Evolutionary conservation across 2,329 filamentous ascomycete species (phyloP).

Genomic region (Colletotrichum sp.): DNA sequence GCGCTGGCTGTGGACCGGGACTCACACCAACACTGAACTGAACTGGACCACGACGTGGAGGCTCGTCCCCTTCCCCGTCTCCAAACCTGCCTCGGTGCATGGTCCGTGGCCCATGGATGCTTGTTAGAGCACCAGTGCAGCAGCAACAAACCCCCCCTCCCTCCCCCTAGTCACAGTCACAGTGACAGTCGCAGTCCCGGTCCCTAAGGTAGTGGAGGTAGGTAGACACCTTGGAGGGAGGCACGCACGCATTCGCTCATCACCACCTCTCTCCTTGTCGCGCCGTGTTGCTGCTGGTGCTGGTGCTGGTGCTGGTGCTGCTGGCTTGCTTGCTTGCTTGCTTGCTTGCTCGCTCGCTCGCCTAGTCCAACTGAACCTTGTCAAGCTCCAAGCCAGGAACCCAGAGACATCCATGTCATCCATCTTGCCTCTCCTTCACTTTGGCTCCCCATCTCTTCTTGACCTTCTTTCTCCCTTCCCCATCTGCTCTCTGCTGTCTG

Average conservation of each 20-base stretch:
- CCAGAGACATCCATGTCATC: constrained; percentile 14
- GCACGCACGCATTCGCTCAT: not conserved
- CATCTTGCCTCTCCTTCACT: not conserved
- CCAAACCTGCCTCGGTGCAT: not conserved
- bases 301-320: not conserved
- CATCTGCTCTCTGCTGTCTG: not conserved
- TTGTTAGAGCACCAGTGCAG: not conserved
- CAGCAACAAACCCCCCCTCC: not conserved
- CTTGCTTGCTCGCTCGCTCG: not conserved
- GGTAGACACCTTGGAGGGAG: not conserved
- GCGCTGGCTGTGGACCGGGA: not conserved
- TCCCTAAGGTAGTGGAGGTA: not conserved
- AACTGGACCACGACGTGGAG: not conserved
- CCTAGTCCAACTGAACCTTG: not conserved
- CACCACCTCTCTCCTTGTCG: not conserved
- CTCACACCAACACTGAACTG: not conserved
- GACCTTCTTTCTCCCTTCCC: not conserved
- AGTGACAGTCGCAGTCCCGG: not conserved
- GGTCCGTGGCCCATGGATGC: not conserved
- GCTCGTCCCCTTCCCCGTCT: not conserved
- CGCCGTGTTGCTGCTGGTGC: not conserved
- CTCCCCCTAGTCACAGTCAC: not conserved
- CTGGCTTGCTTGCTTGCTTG: not conserved
- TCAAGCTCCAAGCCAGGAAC: not conserved
- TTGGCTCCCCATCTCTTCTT: not conserved